Conservation (phyloP, 176 grass and related monocot species). For the Aegilops speltoides region DNA sequence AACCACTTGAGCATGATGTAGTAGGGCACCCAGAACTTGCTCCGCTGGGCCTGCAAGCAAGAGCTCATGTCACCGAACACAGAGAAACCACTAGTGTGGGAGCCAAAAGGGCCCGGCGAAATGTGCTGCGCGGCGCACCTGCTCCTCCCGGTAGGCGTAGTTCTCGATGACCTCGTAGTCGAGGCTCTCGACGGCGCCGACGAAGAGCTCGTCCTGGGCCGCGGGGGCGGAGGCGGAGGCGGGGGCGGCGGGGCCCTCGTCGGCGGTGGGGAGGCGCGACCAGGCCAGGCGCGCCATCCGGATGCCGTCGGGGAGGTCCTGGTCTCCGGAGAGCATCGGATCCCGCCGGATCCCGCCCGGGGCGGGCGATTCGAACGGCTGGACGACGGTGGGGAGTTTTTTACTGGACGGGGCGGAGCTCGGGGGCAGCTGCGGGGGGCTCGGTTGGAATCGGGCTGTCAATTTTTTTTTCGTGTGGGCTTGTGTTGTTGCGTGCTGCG, state of each 20-base stretch:
- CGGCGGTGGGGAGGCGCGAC: slow-evolving; percentile 74
- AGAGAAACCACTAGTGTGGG: no score
- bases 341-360: no score
- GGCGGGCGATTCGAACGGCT: slow-evolving; percentile 25
- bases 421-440: slow-evolving; percentile 6
- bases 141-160: slow-evolving; percentile 96
- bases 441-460: slow-evolving; percentile 3
- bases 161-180: slow-evolving; percentile 99
- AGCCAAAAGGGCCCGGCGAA: not conserved
- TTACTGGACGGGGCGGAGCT: slow-evolving; percentile 12
- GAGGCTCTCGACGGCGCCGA: slow-evolving; percentile 75
- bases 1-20: slow-evolving; percentile 92
- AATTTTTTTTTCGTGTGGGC: not conserved
- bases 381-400: not conserved
- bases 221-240: not conserved
- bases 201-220: slow-evolving; percentile 30
- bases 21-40: slow-evolving; percentile 93
- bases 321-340: slow-evolving; percentile 69
- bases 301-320: slow-evolving; percentile 74
- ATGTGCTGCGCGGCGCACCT: slow-evolving; percentile 37
- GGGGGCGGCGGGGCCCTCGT: slow-evolving; percentile 33
- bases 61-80: not conserved
- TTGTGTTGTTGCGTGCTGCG: not conserved
- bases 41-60: slow-evolving; percentile 66
- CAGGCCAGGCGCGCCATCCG: slow-evolving; percentile 78